Conservation (phyloP, 23 red algal species). For the Gracilariopsis chorda region DNA sequence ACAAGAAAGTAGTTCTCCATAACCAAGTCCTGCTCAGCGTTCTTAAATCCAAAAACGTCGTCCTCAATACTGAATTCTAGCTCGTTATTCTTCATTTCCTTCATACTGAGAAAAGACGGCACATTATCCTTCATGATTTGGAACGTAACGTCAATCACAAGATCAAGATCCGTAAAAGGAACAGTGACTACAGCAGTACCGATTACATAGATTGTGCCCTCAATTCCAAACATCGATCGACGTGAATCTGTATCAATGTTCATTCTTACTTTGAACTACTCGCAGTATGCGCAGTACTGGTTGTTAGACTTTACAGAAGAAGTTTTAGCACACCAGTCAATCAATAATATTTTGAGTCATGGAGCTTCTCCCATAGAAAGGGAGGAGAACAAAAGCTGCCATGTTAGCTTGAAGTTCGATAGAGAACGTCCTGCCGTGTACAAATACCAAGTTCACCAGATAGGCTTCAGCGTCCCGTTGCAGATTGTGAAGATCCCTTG, state of each 20-base stretch:
- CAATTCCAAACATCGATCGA: not conserved
- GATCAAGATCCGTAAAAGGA: not conserved
- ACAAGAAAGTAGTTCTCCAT: slow-evolving; percentile 2
- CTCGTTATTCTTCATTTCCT: not conserved
- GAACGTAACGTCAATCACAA: not conserved
- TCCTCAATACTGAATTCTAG: not conserved
- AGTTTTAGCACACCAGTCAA: not conserved
- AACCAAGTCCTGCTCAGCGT: not conserved
- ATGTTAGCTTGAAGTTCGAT: not conserved
- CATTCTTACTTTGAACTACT: not conserved
- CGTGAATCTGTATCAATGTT: too few species aligned
- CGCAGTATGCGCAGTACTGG: not conserved
- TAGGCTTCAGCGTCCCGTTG: too few species aligned
- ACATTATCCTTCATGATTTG: not conserved
- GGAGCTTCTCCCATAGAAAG: too few species aligned
- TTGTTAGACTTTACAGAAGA: not conserved
- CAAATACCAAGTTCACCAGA: not conserved
- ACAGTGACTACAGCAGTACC: not conserved
- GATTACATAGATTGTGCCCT: too few species aligned
- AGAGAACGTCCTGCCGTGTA: not conserved
- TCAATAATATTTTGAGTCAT: not conserved
- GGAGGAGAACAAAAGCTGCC: too few species aligned
- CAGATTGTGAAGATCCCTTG: too few species aligned
- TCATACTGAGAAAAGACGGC: not conserved
- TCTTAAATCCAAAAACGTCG: not conserved